Conservation (phyloP, 257 asterid species). For the Datura wrightii region DNA sequence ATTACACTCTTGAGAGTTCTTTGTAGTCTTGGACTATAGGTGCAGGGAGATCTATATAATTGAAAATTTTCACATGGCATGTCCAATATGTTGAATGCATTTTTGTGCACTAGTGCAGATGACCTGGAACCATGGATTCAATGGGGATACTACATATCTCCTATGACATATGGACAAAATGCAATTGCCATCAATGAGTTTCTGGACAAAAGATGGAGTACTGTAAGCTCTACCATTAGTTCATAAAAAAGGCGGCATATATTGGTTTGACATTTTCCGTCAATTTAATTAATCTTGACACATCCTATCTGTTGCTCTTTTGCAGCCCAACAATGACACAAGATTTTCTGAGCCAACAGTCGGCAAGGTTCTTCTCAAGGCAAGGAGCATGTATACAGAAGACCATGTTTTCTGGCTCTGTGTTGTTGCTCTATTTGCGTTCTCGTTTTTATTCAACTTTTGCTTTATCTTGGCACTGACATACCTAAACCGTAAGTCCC, state of each 20-base stretch:
- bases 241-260: neutral
- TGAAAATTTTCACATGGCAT: neutral
- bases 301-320: constrained; percentile 24
- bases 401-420: constrained; percentile 89
- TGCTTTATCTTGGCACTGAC: constrained; percentile 72
- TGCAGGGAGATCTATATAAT: neutral
- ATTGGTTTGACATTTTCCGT: constrained; percentile 21
- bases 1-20: neutral
- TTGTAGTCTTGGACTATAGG: constrained; percentile 8
- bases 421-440: constrained; percentile 74
- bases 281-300: constrained; percentile 25
- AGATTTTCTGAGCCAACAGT: constrained; percentile 74
- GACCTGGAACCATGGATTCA: constrained; percentile 46
- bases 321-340: constrained; percentile 62
- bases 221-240: constrained; percentile 30
- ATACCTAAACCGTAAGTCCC: constrained; percentile 71
- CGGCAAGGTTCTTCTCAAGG: constrained; percentile 83
- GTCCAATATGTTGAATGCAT: neutral
- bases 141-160: constrained; percentile 46
- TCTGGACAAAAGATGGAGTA: constrained; percentile 46
- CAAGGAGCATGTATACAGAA: constrained; percentile 83
- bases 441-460: constrained; percentile 78
- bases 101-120: constrained; percentile 27
- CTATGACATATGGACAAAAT: constrained; percentile 51
- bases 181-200: constrained; percentile 47